Evolutionary conservation across 2,329 filamentous ascomycete genomes (phyloP).

Genomic region (Venturia pyrina): DNA sequence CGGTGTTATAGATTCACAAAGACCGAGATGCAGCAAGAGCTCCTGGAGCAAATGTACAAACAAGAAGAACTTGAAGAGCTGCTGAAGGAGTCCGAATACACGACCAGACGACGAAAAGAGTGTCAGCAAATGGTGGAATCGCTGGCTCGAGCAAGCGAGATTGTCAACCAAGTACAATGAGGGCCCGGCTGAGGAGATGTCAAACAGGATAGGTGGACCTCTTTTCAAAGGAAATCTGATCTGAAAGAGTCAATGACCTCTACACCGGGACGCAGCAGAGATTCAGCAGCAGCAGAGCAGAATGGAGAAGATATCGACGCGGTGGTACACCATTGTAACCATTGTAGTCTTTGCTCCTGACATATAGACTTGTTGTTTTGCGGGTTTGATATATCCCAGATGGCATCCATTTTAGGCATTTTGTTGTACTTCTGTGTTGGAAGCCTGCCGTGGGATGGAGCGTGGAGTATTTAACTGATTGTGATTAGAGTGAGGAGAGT

Average conservation of each 20-base stretch:
- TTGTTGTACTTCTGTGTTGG: background rate
- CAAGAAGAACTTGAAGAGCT: constrained; percentile 82
- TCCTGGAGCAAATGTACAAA: constrained; percentile 96
- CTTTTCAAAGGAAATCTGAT: background rate
- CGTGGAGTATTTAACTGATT: background rate
- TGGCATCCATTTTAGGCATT: background rate
- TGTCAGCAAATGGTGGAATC: constrained; percentile 99
- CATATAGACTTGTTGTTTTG: background rate
- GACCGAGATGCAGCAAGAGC: constrained; percentile 95
- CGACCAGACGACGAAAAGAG: constrained; percentile 86
- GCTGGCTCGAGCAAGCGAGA: constrained; percentile 79
- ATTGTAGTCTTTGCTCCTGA: background rate
- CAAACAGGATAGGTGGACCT: background rate
- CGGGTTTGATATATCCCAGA: constrained; percentile 3
- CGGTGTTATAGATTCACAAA: constrained; percentile 65
- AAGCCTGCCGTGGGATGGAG: background rate
- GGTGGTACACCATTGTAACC: background rate
- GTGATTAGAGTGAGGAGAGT: background rate
- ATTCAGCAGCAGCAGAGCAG: background rate
- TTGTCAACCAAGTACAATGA: constrained; percentile 70
- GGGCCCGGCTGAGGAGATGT: background rate
- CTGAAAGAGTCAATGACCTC: background rate
- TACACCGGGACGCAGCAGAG: background rate
- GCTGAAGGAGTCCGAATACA: constrained; percentile 97
- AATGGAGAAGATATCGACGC: background rate